Evolutionary conservation across 371 early-diverging fungal genomes (phyloP), one percentile per base, ranked within the genome.

Genomic region (Apophysomyces trapeziformis): DNA sequence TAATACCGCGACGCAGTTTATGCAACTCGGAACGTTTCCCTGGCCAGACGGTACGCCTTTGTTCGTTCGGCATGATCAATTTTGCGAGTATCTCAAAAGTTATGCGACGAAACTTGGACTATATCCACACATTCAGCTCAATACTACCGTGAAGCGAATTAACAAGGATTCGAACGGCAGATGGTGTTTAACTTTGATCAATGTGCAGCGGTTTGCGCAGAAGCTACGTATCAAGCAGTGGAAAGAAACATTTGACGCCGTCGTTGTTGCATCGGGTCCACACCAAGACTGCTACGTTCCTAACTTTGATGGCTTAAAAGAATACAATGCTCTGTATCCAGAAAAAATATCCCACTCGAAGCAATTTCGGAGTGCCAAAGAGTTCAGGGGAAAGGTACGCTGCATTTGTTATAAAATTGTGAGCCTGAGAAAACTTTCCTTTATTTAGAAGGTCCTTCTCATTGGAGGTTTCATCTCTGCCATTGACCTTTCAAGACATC

Each of bases 391-490:
- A 7, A 77, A 79, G 72, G 83, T 77, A 77, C 36, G 9, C 58
- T 47, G 58, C 26, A 59, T 36, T 16, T 7, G 38, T 60, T 14
- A 0, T 26, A 26, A 26, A 0, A 26, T 26, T 26, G 26, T 26
- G 47, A 43, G 26, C 16, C n/a, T 12, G 39, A 58, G n/a, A 14
- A 46, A 14, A 38, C 6, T 35, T 38, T 38, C 26, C 26, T 26
- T 26, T 26, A 26, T 26, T 12, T 67, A 82, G 83, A 71, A 74
- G 36, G 77, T 82, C 0, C 56, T 82, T 12, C 6, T 82, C 9
- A 65, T 82, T 1, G 83, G 83, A n/a, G 70, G 72, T 14, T 43
- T 67, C 46, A 61, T 78, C 1, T 82, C 83, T 13, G 80, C 73
- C 14, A 56, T 77, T 4, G 83, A 82, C 57, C 58, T 82, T 7